Evolutionary conservation across 495 filamentous ascomycete genomes (phyloP).

Genomic region (Cairneyella variabilis): DNA sequence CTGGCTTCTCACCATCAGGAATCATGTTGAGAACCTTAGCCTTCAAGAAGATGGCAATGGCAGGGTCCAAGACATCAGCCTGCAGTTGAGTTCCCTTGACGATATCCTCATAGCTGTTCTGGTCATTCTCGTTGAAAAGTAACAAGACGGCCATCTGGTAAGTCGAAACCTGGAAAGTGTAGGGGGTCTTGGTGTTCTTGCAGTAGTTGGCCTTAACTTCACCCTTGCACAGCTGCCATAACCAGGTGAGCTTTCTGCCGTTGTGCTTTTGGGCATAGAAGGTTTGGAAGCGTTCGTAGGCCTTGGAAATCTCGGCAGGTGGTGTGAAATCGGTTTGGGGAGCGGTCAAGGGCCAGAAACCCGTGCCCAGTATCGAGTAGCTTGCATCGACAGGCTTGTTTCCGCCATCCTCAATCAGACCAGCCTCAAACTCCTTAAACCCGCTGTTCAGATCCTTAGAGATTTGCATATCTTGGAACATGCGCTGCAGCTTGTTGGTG

Average conservation of each 20-base stretch:
- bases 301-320: conserved; percentile 77
- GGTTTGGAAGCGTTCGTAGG: conserved; percentile 80
- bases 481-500: conserved; percentile 97
- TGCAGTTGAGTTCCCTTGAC: conserved; percentile 72
- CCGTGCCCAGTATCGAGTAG: conserved; percentile 89
- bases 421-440: conserved; percentile 62
- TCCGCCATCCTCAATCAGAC: conserved; percentile 56
- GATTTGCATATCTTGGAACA: conserved; percentile 99
- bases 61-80: conserved; percentile 78
- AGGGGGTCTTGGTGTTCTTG: conserved; percentile 81
- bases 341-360: conserved; percentile 92
- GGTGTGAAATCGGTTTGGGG: conserved; percentile 83
- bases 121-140: conserved; percentile 88
- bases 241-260: conserved; percentile 93
- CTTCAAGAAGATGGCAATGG: conserved; percentile 79
- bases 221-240: conserved; percentile 98
- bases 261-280: conserved; percentile 97
- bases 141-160: conserved; percentile 98
- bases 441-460: conserved; percentile 91
- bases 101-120: conserved; percentile 84
- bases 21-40: conserved; percentile 74
- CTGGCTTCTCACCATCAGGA: conserved; percentile 70
- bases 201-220: conserved; percentile 93
- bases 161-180: conserved; percentile 95
- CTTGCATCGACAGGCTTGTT: conserved; percentile 62